A percentile compares a stretch with the other conserved stretches of the same genome.
Evolutionary conservation across 768 basidiomycete genomes (phyloP).

Genomic region (Pulveroboletus frians): DNA sequence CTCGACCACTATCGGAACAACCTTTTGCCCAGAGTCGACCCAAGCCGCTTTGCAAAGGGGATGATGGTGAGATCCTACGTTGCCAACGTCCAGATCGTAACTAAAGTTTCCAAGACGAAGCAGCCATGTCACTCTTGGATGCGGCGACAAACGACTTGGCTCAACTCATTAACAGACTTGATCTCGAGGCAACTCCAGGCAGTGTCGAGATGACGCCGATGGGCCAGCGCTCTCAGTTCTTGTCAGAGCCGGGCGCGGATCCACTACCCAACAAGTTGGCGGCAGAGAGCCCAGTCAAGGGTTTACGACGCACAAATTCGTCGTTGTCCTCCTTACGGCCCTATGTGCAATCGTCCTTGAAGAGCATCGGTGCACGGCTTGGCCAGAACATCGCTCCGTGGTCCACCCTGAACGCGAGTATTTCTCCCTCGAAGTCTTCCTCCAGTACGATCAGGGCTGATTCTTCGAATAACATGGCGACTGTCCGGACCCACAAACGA

Average conservation of each 20-base stretch:
- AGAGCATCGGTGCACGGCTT: constrained; percentile 25
- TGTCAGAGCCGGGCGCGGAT: constrained; percentile 17
- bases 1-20: constrained; percentile 64
- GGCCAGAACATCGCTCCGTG: constrained; percentile 63
- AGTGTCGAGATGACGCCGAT: constrained; percentile 47
- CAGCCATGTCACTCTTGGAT: constrained; percentile 63
- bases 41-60: constrained; percentile 43
- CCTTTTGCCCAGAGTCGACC: constrained; percentile 46
- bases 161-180: constrained; percentile 72
- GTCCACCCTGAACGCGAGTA: constrained; percentile 40
- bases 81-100: background rate
- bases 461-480: constrained; percentile 26
- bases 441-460: constrained; percentile 15
- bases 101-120: constrained; percentile 31
- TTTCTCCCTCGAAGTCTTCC: constrained; percentile 36
- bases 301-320: constrained; percentile 32
- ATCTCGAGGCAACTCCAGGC: constrained; percentile 71
- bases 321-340: constrained; percentile 49
- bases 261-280: constrained; percentile 27
- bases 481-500: constrained; percentile 40
- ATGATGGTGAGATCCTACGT: constrained; percentile 34
- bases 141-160: constrained; percentile 79
- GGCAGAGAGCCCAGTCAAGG: constrained; percentile 36
- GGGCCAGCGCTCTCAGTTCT: constrained; percentile 22
- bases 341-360: constrained; percentile 37